Base-by-base conservation (phyloP, 192 early-diverging fungal genomes). In the Coemansia sp. region DNA sequence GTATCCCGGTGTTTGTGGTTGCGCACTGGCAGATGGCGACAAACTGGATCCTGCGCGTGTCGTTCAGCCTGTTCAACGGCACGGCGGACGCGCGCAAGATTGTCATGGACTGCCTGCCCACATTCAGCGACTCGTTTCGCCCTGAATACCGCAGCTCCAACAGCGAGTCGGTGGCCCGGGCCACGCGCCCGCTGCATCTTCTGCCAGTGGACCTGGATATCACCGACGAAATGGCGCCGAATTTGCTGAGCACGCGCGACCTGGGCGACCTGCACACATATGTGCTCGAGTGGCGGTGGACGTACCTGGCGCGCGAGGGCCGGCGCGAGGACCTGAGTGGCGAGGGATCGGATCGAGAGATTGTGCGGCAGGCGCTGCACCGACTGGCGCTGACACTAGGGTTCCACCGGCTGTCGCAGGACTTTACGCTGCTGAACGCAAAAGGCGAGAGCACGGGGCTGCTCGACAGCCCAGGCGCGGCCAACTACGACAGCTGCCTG, bases 241-340 rank as follows among this genome's bases (percentile, higher is more conserved):
- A 63, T 19, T 51, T 72, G 32, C 64, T 71, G 14, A 64, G 44
- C 42, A 78, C 65, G 8, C 69, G 64, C 29, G 70, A 72, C 49
- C 59, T 78, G 17, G 75, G 75, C 27, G 64, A 78, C 34, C 12
- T 78, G 60, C 67, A 78, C 31, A 72, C 75, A 4, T 70, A 78
- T 34, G 64, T 78, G 31, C 57, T 78, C 6, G 75, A 78, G 31
- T 78, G 75, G 75, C 68, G 60, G 29, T 78, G 75, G 75, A 64
- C 64, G 11, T 78, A 78, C 32, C 60, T 71, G 46, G 69, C 75
- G 8, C 75, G 69, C 50, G 68, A 78, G 39, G 67, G 65, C 20
- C 71, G 35, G 9, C 52, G 56, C 35, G 55, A 64, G 41, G 75
- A 78, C 32, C 57, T 70, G 19, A 60, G 60, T 22, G 67, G 68